These are phyloP conservation scores for Austroboletus rostrupii DNA, from an alignment of 1,284 basidiomycete genomes.

Conservation along the genomic window DNA sequence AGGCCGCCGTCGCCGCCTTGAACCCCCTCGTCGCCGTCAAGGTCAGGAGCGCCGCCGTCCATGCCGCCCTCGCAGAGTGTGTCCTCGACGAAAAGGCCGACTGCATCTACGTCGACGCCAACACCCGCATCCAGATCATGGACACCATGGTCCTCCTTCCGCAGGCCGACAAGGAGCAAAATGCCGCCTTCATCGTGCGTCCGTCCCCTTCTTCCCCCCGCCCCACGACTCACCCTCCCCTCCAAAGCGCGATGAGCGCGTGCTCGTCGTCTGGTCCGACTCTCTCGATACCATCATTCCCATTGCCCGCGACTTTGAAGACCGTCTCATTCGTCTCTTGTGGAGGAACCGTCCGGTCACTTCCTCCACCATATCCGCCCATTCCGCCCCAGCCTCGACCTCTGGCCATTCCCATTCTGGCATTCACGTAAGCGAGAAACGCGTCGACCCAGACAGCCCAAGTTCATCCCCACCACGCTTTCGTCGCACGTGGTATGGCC, in stretches of 20 bases:
- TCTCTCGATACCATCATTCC: constrained; percentile 68
- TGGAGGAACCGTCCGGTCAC: constrained; percentile 48
- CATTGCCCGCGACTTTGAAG: constrained; percentile 71
- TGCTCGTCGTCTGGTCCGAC: constrained; percentile 78
- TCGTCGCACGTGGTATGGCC: constrained; percentile 34
- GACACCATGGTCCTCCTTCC: constrained; percentile 68
- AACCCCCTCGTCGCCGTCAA: constrained; percentile 83
- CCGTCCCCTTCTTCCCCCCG: neutral
- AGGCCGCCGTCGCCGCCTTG: constrained; percentile 66
- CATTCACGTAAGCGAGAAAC: constrained; percentile 17
- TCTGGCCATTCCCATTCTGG: constrained; percentile 25
- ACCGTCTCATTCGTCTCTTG: constrained; percentile 74
- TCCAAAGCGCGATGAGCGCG: constrained; percentile 66
- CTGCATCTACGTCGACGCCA: constrained; percentile 59
- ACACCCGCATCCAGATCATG: constrained; percentile 70
- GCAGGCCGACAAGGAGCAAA: constrained; percentile 78
- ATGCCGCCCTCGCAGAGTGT: constrained; percentile 66
- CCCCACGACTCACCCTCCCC: constrained; percentile 6
- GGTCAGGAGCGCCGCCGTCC: constrained; percentile 72
- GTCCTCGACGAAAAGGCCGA: constrained; percentile 41
- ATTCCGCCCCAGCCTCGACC: constrained; percentile 24
- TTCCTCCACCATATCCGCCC: constrained; percentile 14
- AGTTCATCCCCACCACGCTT: constrained; percentile 14
- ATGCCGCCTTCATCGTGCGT: constrained; percentile 77
- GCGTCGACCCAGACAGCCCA: constrained; percentile 5